Evolutionary conservation across 1,284 basidiomycete species (phyloP), one percentile per base, ranked within the genome.

Genomic region (Crucibulum parvulum): DNA sequence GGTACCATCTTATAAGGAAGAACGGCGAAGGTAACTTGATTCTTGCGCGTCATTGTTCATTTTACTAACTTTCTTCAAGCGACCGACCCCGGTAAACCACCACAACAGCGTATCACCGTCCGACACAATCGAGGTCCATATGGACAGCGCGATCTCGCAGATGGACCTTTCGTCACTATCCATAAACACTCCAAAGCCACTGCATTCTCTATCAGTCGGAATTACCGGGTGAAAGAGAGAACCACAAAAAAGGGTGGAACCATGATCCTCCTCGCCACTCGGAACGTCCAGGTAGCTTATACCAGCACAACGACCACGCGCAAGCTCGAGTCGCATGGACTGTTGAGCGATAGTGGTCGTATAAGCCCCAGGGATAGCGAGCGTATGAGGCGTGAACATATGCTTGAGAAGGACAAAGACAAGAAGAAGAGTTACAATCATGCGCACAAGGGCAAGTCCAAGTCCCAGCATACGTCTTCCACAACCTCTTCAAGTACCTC

Each of bases 151-250:
- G 67, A 68, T 34, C 47, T 58, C 9, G 53, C 60, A 34, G 82
- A 82, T 47, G 88, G 89, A 1, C 91, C 91, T 1, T 79, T 81
- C 38, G 82, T 85, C 24, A 87, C 90, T 58, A 85, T 93, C 45
- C 91, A 93, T 72, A 91, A 91, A 63, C 91, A 93, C 68, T 92
- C 91, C 1, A 86, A 87, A 58, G 89, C 89, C 4, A 74, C 85
- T 36, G 91, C 90, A 1, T 93, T 92, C 72, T 91, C 90, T 1
- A 85, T 93, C 58, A 89, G 89, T 72, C 85, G 90, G 51, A 83
- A 84, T 51, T 87, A 89, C 70, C 78, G 75, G 38, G 67, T 84
- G 41, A 69, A 62, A 43, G 56, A 59, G 58, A 58, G 51, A 31
- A 58, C 60, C 57, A 64, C 39, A 39, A 31, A 53, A 55, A 75